Percentiles rank a stretch among this genome's conserved stretches.
Evolutionary conservation across 1,139 yeast genomes (phyloP).

Genomic region (Hansenula sp.): DNA sequence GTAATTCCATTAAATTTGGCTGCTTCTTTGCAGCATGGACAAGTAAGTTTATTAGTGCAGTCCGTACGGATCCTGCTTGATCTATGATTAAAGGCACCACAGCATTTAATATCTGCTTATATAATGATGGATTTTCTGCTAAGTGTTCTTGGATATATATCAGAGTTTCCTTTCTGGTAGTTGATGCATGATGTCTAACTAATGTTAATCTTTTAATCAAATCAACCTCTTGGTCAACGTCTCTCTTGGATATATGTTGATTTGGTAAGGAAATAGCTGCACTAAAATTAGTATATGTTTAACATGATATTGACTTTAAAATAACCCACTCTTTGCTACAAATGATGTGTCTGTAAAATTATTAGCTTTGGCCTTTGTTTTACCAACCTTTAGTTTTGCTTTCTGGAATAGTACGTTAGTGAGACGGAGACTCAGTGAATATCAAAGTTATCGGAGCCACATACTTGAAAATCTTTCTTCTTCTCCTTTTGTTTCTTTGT

Average conservation of each 20-base stretch:
- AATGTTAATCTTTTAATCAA: constrained; percentile 59
- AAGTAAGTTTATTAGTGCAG: constrained; percentile 50
- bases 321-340: constrained; percentile 46
- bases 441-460: constrained; percentile 9
- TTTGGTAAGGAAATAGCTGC: constrained; percentile 56
- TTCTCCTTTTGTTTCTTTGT: constrained; percentile 62
- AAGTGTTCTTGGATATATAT: constrained; percentile 42
- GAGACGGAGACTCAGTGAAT: too few relatives aligned
- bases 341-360: constrained; percentile 86
- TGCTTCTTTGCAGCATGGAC: constrained; percentile 46
- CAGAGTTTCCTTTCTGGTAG: constrained; percentile 73
- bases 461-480: constrained; percentile 60
- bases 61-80: constrained; percentile 60
- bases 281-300: background rate
- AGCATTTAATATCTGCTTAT: constrained; percentile 55
- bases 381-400: constrained; percentile 86
- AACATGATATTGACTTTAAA: background rate
- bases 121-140: constrained; percentile 47
- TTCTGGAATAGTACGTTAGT: constrained; percentile 34
- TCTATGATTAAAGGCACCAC: constrained; percentile 61
- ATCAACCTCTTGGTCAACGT: constrained; percentile 37
- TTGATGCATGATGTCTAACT: constrained; percentile 71
- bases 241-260: constrained; percentile 29
- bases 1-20: constrained; percentile 59
- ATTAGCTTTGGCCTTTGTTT: constrained; percentile 63